A percentile compares a stretch with the other conserved stretches of the same genome.
Conservation (phyloP, 2,329 filamentous ascomycete species). For the Camptophora hylomeconis region DNA sequence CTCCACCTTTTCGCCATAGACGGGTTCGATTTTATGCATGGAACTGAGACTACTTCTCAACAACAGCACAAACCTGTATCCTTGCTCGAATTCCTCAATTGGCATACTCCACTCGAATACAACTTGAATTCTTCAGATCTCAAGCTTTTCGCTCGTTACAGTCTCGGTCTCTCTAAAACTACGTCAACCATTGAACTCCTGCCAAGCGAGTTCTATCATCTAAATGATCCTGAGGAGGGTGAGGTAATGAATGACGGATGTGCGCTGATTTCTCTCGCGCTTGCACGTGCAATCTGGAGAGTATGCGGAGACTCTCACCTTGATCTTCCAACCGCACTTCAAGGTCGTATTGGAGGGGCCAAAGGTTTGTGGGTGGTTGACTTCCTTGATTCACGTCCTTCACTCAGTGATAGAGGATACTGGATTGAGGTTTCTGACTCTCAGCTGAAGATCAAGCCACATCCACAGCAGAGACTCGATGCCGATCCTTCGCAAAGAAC, state of each 20-base stretch:
- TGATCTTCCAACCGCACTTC: conserved; percentile 38
- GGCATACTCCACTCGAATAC: conserved; percentile 28
- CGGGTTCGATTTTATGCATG: conserved; percentile 22
- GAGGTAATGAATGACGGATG: conserved; percentile 41
- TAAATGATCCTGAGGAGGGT: conserved; percentile 17
- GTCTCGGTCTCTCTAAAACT: conserved; percentile 32
- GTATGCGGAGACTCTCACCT: conserved; percentile 24
- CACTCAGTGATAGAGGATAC: conserved; percentile 22
- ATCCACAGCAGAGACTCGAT: conserved; percentile 22
- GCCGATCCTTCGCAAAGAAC: conserved; percentile 35
- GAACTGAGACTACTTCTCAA: conserved; percentile 1
- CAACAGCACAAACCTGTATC: conserved; percentile 22
- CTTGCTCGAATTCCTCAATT: conserved; percentile 28
- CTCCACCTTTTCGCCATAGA: conserved; percentile 31
- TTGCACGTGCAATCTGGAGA: conserved; percentile 35
- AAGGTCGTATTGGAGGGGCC: conserved; percentile 45
- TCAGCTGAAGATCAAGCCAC: conserved; percentile 42
- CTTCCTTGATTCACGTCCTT: conserved; percentile 6
- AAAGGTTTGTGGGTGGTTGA: conserved; percentile 51
- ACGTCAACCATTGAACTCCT: conserved; percentile 25
- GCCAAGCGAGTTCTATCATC: conserved; percentile 24
- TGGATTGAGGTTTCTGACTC: conserved; percentile 46
- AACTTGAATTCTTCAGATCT: conserved; percentile 28
- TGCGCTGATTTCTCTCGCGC: conserved; percentile 38
- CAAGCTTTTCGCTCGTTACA: conserved; percentile 33